Base-by-base conservation (phyloP, 176 grass and related monocot species). In the Eleusine indica region DNA sequence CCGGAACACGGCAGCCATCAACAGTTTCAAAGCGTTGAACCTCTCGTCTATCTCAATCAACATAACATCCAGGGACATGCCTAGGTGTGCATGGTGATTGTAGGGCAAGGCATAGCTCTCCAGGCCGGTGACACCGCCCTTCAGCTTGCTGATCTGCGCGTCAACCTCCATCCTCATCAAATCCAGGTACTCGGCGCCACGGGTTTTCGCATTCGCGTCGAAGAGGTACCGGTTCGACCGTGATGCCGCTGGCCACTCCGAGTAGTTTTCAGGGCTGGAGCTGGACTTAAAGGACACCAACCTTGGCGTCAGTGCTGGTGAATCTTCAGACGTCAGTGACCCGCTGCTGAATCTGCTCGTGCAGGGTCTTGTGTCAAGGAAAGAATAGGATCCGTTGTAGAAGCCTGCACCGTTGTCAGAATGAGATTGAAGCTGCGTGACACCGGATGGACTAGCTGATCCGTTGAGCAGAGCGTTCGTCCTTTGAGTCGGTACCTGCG, bases 11-110 rank as follows among this genome's bases (percentile, higher is more conserved):
- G 76, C 65, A n/a, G 61, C 87, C 70, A 99, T 86, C 52, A 90
- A 43, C 72, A 88, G 47, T 81, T 95, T 86, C 74, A 99, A 77
- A 12, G 61, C 85, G 12, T 95, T 88, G 48, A 99, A 91, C 78
- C 79, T 93, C 84, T 92, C 82, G 53, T 92, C 93, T 41, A 99
- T 87, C 87, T 90, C 75, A 46, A 95, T 79, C 65, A 93, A 80
- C 80, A 81, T 86, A 60, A 71, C 74, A 77, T 85, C 90, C 70
- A 88, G 83, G 21, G 83, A 86, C 90, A 80, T 88, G 22, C 84
- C 73, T 48, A 86, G 56, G 66, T 80, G 78, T 3, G 57, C 81
- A 35, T 83, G 73, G 5, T 63, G 68, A 61, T 16, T 53, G 40
- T 62, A 81, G 8, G 77, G 86, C 4, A 88, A 75, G 3, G 77